These are phyloP conservation scores for Rhynchosporium secalis DNA, from an alignment of 2,329 filamentous ascomycete genomes.

Conservation along the genomic window DNA sequence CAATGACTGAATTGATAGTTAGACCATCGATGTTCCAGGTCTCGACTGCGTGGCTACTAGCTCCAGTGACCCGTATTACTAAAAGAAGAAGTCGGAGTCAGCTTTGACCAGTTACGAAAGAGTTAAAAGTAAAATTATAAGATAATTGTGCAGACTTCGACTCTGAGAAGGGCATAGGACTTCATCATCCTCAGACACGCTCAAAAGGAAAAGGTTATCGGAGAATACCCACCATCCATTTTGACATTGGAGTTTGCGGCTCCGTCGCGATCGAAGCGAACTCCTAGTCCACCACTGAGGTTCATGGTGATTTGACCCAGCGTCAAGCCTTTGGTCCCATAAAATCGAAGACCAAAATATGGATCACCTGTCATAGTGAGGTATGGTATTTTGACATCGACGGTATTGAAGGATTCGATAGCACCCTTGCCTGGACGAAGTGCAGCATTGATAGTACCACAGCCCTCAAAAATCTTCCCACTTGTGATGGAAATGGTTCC, in stretches of 20 bases:
- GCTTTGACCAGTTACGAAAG: no score
- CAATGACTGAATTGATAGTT: constrained; percentile 10
- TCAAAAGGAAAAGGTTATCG: no score
- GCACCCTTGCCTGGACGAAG: background rate
- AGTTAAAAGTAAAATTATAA: no score
- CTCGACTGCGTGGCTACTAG: constrained; percentile 16
- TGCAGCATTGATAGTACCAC: constrained; percentile 12
- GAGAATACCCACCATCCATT: background rate
- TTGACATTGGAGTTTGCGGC: constrained; percentile 11
- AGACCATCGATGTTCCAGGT: constrained; percentile 18
- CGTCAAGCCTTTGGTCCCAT: background rate
- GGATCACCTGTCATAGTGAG: constrained; percentile 12
- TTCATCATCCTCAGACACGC: no score
- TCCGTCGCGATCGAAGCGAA: constrained; percentile 15
- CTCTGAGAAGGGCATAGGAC: no score
- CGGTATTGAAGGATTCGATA: constrained; percentile 11
- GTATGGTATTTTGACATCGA: constrained; percentile 12
- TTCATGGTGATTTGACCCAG: constrained; percentile 16
- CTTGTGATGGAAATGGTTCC: background rate
- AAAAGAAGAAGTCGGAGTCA: no score
- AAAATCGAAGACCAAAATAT: constrained; percentile 9
- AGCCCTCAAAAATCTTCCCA: constrained; percentile 16
- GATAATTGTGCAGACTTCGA: no score
- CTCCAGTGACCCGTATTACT: constrained; percentile 9
- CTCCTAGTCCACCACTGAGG: constrained; percentile 4